Base-by-base conservation (phyloP, 495 filamentous ascomycete genomes). In the Trichoderma erinaceum region DNA sequence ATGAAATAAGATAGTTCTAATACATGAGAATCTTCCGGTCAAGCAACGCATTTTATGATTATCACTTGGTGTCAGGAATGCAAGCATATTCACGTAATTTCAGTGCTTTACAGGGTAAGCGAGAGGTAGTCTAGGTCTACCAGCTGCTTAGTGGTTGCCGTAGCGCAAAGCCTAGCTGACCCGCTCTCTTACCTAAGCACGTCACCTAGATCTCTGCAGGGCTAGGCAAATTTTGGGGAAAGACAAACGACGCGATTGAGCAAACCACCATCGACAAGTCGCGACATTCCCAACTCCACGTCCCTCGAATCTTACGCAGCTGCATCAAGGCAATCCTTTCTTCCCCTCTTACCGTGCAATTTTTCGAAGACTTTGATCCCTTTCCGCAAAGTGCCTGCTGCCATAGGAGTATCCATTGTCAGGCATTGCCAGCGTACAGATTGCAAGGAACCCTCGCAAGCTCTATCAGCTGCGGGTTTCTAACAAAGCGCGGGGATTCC, bases 211-310 rank as follows among this genome's bases (percentile, higher is more conserved):
- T 32, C 27, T 61, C 16, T 32, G 25, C 56, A 61, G n/a, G 27
- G 56, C 23, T n/a, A 29, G 56, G 23, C 56, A 61, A 61, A 61
- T 29, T 61, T 61, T 61, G 56, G 56, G 48, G 56, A 23, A 32
- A 61, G 56, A 61, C 56, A 61, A 61, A 61, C 56, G 56, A 61
- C 56, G 56, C 56, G 56, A 32, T 61, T 32, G 12, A 61, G 25
- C 16, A 56, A 56, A 21, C 50, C 50, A 56, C 21, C 56, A 61
- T 13, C 56, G 23, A 61, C 56, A 25, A 61, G 56, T 61, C 56
- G 56, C 56, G 56, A 61, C 56, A 61, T 61, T 56, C 16, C 52
- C 56, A 27, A 18, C 23, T 5, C 50, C n/a, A 6, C 50, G 43
- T n/a, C 50, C 50, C 18, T 23, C 50, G n/a, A 56, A 56, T n/a